Base-by-base conservation (phyloP, 257 asterid genomes). In the Ehretia macrophylla region DNA sequence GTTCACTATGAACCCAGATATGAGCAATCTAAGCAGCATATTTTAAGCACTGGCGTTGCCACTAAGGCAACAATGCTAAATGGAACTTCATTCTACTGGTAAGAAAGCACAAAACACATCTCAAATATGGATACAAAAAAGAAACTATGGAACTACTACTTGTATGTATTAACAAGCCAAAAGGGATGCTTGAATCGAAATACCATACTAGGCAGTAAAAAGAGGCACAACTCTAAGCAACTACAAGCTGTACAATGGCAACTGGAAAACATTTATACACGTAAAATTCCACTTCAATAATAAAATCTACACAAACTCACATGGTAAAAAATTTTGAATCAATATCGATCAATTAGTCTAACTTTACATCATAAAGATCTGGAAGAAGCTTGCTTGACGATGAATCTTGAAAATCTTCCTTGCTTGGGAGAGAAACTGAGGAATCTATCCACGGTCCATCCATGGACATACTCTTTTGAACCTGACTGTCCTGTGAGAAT, bases 381-480 rank as follows among this genome's bases (percentile, higher is more conserved):
- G 75, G 68, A 55, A 75, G 74, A 70, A 79, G 94, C 70, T 22
- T 74, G 23, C 60, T 58, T 16, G 78, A 13, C 13, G 85, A 74
- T 62, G 85, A 74, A 60, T 23, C 67, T 75, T 8, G 11, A 20
- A 11, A 37, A 63, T 14, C 73, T 80, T 81, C 85, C 53, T 61
- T 73, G 55, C 75, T 70, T 5, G 78, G 66, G 5, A 73, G 42
- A 27, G 94, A 77, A 19, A 54, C 53, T 1, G 98, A 80, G 13
- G 94, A 82, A 65, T 79, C 95, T 2, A 56, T 59, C 93, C 93
- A 85, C 1, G 98, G 96, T 39, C 86, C 95, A 62, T 79, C 86
- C 77, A 64, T 49, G 1, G 97, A 85, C 13, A 65, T 71, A 44
- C 80, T 75, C 32, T 72, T 78, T 35, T 65, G 85, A 6, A 60